Conservation (phyloP, 495 filamentous ascomycete genomes). For the Aspergillus sparsus region DNA sequence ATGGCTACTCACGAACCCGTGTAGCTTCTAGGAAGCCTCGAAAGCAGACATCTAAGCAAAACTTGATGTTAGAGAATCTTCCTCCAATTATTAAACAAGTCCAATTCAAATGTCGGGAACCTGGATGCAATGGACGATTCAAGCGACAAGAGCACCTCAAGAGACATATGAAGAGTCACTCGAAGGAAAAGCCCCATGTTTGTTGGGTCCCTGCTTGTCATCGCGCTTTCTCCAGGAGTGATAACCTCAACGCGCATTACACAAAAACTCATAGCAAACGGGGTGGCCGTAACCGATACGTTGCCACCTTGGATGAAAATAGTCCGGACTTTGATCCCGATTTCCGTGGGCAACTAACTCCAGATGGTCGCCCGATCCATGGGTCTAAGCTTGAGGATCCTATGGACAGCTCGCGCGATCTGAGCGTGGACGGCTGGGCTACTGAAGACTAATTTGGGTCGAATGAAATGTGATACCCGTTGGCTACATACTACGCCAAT, state of each 20-base stretch:
- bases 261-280: conserved; percentile 54
- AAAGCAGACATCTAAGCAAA: conserved; percentile 43
- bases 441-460: conserved; percentile 21
- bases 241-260: conserved; percentile 53
- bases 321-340: conserved; percentile 48
- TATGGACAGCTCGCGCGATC: conserved; percentile 38
- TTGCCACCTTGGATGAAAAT: conserved; percentile 49
- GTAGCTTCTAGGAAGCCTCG: conserved; percentile 40
- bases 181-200: conserved; percentile 54
- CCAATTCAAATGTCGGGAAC: conserved; percentile 51
- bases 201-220: conserved; percentile 51
- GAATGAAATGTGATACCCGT: conserved; percentile 29
- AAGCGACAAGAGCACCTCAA: conserved; percentile 66
- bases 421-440: conserved; percentile 40
- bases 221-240: conserved; percentile 48
- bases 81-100: conserved; percentile 47
- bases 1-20: conserved; percentile 37
- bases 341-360: conserved; percentile 48
- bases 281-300: conserved; percentile 50
- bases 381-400: conserved; percentile 44
- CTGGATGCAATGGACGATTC: conserved; percentile 53
- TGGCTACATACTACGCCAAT: conserved; percentile 22
- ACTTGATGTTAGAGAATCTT: conserved; percentile 44
- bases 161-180: conserved; percentile 62
- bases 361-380: conserved; percentile 46